Evolutionary conservation across 2,329 filamentous ascomycete species (phyloP).

Genomic region (Aspergillus neoniger): DNA sequence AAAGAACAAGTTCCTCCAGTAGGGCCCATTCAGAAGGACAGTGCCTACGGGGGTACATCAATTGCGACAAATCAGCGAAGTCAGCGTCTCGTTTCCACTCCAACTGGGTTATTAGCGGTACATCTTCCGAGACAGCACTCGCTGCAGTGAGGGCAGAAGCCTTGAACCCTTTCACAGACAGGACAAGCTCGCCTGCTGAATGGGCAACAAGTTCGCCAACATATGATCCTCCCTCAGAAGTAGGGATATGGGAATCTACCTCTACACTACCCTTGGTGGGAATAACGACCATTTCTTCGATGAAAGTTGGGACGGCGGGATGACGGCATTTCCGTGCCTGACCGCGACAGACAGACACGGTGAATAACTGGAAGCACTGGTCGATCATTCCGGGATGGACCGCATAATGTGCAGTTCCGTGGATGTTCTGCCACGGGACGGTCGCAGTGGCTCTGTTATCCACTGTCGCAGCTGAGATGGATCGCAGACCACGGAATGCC

Average conservation of each 20-base stretch:
- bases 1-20: neutral
- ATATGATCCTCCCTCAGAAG: neutral
- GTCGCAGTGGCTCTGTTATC: neutral
- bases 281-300: conserved; percentile 2
- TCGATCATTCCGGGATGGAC: conserved; percentile 16
- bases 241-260: neutral
- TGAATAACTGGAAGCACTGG: conserved; percentile 12
- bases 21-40: neutral
- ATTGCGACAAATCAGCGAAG: neutral
- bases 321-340: neutral
- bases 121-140: neutral
- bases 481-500: conserved; percentile 8
- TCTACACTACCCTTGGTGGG: neutral
- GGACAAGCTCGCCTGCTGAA: neutral
- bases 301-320: conserved; percentile 2
- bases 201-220: neutral
- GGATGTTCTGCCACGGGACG: neutral
- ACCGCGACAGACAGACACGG: conserved; percentile 6
- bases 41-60: neutral
- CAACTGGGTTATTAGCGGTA: neutral
- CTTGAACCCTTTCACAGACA: neutral
- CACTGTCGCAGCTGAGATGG: conserved; percentile 13
- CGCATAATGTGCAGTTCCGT: neutral
- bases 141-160: neutral
- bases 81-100: conserved; percentile 5